phyloP scores from a whole-genome alignment of 768 basidiomycete species.

The Filobasidium floriforme region DNA sequence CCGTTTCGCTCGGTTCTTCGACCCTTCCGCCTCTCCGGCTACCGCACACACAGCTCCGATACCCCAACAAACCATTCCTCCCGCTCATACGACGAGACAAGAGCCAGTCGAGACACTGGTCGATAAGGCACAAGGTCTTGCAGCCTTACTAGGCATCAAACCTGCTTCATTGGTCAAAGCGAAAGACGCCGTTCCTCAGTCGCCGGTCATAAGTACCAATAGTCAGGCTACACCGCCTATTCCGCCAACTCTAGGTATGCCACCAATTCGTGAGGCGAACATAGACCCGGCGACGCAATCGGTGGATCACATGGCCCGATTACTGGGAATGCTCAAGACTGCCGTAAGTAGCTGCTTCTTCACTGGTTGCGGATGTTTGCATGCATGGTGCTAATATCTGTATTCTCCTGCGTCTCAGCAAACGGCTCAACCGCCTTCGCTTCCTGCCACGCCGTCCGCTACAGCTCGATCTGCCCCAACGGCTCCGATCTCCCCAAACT shows the following conservation, averaged over 20 bases:
- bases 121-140: slow-evolving; percentile 10
- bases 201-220: not conserved
- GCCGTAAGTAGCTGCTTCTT: not conserved
- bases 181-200: not conserved
- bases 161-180: slow-evolving; percentile 2
- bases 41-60: not conserved
- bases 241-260: slow-evolving; percentile 6
- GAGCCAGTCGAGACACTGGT: not conserved
- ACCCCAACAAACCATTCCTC: too few species aligned
- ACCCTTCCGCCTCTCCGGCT: slow-evolving; percentile 1
- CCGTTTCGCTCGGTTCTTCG: slow-evolving; percentile 17
- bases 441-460: not conserved
- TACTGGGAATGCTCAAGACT: slow-evolving; percentile 23
- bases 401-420: not conserved
- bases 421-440: not conserved
- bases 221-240: not conserved
- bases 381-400: not conserved
- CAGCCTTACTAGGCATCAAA: slow-evolving; percentile 13
- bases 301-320: slow-evolving; percentile 19
- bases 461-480: not conserved
- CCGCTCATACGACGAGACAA: too few species aligned
- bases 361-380: too few species aligned
- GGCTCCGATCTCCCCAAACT: not conserved
- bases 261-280: not conserved
- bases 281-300: not conserved